Percentiles rank a stretch among this genome's conserved stretches.
These are phyloP conservation scores for Graphilbum fragrans DNA, from an alignment of 2,329 filamentous ascomycete genomes.

Conservation along the genomic window DNA sequence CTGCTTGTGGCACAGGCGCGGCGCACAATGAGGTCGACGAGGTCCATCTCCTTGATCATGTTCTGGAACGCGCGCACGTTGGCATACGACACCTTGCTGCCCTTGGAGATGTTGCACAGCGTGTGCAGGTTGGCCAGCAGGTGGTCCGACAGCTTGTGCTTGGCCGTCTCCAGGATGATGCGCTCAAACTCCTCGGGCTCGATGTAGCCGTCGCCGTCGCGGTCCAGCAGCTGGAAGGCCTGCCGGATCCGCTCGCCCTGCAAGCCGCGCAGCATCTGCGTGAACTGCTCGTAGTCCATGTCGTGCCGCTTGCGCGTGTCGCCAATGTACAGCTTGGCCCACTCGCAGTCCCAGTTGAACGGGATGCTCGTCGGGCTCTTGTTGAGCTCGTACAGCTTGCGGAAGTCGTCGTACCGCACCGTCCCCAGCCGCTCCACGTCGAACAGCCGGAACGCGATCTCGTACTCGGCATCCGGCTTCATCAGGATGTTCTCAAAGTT, in stretches of 20 bases:
- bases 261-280: constrained; percentile 91
- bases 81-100: constrained; percentile 92
- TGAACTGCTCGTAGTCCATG: constrained; percentile 92
- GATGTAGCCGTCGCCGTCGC: constrained; percentile 87
- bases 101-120: constrained; percentile 84
- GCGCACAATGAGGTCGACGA: constrained; percentile 86
- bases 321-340: constrained; percentile 90
- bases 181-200: constrained; percentile 91
- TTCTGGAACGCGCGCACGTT: constrained; percentile 98
- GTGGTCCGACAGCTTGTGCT: constrained; percentile 96
- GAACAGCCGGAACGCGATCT: constrained; percentile 95
- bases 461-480: constrained; percentile 96
- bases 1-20: constrained; percentile 71
- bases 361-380: constrained; percentile 76
- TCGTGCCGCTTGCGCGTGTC: constrained; percentile 77
- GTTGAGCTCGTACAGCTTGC: constrained; percentile 74
- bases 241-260: constrained; percentile 94
- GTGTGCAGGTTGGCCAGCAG: constrained; percentile 82
- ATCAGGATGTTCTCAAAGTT: constrained; percentile 87
- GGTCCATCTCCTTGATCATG: constrained; percentile 93
- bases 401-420: constrained; percentile 84
- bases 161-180: constrained; percentile 86
- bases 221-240: constrained; percentile 86
- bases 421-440: constrained; percentile 72
- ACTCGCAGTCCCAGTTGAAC: constrained; percentile 95